Evolutionary conservation across 768 basidiomycete genomes (phyloP).

Genomic region (Holtermanniella nyarrowii): DNA sequence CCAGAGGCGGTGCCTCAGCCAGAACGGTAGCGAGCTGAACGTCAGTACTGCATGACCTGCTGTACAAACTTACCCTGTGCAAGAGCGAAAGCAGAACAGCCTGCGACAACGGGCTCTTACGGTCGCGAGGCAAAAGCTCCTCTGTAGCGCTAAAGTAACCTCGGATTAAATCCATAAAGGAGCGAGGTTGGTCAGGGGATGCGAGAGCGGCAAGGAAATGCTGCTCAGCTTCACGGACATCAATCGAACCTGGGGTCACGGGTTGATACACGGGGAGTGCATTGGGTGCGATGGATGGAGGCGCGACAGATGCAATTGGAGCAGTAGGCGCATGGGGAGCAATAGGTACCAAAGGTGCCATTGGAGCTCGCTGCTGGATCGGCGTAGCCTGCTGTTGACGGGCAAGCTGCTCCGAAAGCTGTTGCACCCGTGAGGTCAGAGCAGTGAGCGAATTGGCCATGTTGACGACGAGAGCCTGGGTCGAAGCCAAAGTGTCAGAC

Average conservation of each 20-base stretch:
- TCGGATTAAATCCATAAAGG: constrained; percentile 18
- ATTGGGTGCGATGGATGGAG: too few species aligned
- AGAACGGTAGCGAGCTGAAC: constrained; percentile 13
- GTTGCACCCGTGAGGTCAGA: constrained; percentile 16
- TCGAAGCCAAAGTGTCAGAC: constrained; percentile 1
- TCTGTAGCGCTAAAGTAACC: constrained; percentile 14
- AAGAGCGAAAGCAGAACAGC: constrained; percentile 35
- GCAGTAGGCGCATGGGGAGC: constrained; percentile 1
- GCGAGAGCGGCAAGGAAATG: constrained; percentile 22
- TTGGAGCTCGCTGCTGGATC: constrained; percentile 3
- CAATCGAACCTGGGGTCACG: neutral
- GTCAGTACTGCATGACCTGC: neutral
- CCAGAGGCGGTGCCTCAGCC: constrained; percentile 5
- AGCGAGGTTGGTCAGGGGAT: constrained; percentile 5
- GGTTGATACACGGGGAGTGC: too few species aligned
- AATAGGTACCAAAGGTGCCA: neutral
- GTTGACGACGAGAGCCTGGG: constrained; percentile 9
- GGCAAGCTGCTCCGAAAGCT: constrained; percentile 24
- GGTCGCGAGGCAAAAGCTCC: constrained; percentile 17
- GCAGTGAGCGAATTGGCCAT: constrained; percentile 20
- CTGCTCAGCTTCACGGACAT: constrained; percentile 20
- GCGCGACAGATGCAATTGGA: neutral
- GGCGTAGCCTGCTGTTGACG: constrained; percentile 4
- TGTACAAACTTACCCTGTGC: constrained; percentile 19
- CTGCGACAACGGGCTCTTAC: constrained; percentile 23